phyloP scores from a whole-genome alignment of 768 basidiomycete genomes.

The Leccinum sublutescens region DNA sequence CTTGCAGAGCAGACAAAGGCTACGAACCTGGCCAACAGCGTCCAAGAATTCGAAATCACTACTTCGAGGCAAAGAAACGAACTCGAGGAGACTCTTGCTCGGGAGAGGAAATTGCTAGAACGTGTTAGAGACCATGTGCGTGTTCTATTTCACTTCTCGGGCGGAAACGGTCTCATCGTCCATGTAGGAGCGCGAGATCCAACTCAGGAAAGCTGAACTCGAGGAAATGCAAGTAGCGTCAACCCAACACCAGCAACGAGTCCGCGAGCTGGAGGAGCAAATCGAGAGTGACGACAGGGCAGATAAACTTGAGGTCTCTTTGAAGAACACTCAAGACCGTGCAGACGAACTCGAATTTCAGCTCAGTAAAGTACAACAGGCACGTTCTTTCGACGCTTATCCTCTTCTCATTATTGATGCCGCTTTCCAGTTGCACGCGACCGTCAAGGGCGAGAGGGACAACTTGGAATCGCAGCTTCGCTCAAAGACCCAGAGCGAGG shows the following conservation, averaged over 20 bases:
- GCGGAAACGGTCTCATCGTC: background rate
- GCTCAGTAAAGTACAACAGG: constrained; percentile 77
- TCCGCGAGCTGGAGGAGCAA: constrained; percentile 76
- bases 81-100: constrained; percentile 35
- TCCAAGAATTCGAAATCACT: constrained; percentile 43
- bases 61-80: constrained; percentile 40
- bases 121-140: constrained; percentile 32
- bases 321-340: constrained; percentile 78
- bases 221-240: constrained; percentile 53
- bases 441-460: constrained; percentile 63
- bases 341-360: constrained; percentile 84
- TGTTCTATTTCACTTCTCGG: background rate
- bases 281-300: constrained; percentile 82
- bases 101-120: constrained; percentile 52
- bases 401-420: background rate
- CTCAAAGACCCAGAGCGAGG: constrained; percentile 41
- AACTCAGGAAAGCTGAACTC: constrained; percentile 54
- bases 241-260: constrained; percentile 52
- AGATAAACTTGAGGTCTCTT: constrained; percentile 66
- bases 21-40: constrained; percentile 39
- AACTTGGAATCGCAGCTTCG: constrained; percentile 48
- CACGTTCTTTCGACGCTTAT: constrained; percentile 24
- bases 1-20: constrained; percentile 42
- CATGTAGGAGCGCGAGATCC: constrained; percentile 70
- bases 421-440: constrained; percentile 47